Conservation (phyloP, 768 basidiomycete genomes). For the Ramaria sp. region DNA sequence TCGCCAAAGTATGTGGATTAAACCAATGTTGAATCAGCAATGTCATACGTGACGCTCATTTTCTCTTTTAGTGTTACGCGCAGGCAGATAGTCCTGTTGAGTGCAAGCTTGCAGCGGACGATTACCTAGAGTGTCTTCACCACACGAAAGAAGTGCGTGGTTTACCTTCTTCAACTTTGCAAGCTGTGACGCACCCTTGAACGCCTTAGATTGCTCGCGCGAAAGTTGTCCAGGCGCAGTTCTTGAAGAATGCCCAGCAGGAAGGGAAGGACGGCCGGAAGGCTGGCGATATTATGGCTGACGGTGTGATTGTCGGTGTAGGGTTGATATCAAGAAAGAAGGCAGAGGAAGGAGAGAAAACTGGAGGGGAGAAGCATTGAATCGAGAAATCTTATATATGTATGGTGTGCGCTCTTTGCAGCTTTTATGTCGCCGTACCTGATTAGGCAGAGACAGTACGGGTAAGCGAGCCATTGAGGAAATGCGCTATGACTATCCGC, state of each 20-base stretch:
- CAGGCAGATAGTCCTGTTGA: constrained; percentile 61
- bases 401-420: background rate
- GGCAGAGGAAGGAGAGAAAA: constrained; percentile 12
- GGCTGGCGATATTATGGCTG: constrained; percentile 56
- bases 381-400: background rate
- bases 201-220: constrained; percentile 46
- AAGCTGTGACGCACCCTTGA: background rate
- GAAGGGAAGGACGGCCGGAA: constrained; percentile 63
- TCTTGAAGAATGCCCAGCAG: constrained; percentile 52
- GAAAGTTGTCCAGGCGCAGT: constrained; percentile 59
- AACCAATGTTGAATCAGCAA: background rate
- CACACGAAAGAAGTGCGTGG: constrained; percentile 71
- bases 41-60: background rate
- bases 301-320: constrained; percentile 64
- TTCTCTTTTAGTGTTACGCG: constrained; percentile 65
- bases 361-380: background rate
- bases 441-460: too few species aligned
- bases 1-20: constrained; percentile 44
- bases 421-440: too few species aligned
- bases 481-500: too few species aligned
- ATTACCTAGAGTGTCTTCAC: constrained; percentile 90
- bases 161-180: background rate
- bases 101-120: constrained; percentile 63
- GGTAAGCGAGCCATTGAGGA: too few species aligned
- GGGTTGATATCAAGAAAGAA: constrained; percentile 57